These are phyloP conservation scores for Hydnum rufescens DNA, from an alignment of 768 basidiomycete genomes.

Conservation along the genomic window DNA sequence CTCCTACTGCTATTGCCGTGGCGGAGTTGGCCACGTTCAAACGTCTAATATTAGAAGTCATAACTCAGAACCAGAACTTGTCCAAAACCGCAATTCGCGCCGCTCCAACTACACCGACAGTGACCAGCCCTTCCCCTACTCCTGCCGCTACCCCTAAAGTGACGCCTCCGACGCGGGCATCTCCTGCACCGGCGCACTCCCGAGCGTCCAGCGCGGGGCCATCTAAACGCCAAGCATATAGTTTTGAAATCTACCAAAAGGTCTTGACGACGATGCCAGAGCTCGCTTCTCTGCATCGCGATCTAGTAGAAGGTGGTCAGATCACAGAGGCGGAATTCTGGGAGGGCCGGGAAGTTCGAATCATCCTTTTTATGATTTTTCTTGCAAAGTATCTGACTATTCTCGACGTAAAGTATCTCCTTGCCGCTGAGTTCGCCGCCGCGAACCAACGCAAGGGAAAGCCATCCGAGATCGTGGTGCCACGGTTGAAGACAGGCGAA, in stretches of 20 bases:
- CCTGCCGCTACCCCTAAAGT: conserved; percentile 11
- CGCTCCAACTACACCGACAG: conserved; percentile 6
- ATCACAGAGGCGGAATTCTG: conserved; percentile 92
- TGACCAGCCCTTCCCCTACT: neutral
- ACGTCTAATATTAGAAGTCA: conserved; percentile 52
- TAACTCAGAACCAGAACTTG: conserved; percentile 45
- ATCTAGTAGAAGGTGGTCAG: conserved; percentile 67
- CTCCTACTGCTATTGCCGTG: conserved; percentile 40
- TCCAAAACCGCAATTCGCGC: conserved; percentile 12
- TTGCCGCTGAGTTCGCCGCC: conserved; percentile 53
- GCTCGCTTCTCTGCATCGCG: conserved; percentile 61
- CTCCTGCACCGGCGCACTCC: conserved; percentile 15
- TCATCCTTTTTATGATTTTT: neutral
- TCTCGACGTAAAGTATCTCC: conserved; percentile 35
- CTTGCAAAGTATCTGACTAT: neutral
- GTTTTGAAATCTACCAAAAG: conserved; percentile 52
- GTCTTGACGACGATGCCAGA: conserved; percentile 64
- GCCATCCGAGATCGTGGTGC: conserved; percentile 70
- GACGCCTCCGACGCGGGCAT: conserved; percentile 9
- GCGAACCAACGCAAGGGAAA: conserved; percentile 65
- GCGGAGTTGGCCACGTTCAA: conserved; percentile 71
- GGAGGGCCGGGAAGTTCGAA: conserved; percentile 75
- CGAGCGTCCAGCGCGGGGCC: conserved; percentile 13
- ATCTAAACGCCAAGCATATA: conserved; percentile 19
- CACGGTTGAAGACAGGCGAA: conserved; percentile 66